A percentile compares a stretch with the other conserved stretches of the same genome.
Conservation (phyloP, 2,329 filamentous ascomycete species). For the Aspergillus ibericus region DNA sequence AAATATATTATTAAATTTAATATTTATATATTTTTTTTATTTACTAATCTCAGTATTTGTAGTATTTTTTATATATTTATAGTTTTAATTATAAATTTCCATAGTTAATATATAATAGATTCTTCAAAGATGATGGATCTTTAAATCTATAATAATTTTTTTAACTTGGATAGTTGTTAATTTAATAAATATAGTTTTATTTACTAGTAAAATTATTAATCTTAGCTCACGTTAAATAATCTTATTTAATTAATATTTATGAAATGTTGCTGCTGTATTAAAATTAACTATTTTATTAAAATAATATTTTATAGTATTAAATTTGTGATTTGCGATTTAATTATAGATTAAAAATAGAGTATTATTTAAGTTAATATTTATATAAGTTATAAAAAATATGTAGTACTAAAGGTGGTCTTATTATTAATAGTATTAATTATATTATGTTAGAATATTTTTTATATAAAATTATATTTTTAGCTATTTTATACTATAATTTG, state of each 20-base stretch:
- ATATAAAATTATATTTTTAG: not conserved
- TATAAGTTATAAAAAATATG: not conserved
- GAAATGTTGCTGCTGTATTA: not conserved
- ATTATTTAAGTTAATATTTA: not conserved
- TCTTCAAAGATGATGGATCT: not conserved
- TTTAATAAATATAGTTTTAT: not conserved
- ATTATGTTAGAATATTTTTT: not conserved
- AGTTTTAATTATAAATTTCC: not conserved
- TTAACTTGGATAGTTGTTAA: not conserved
- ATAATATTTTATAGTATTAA: not conserved
- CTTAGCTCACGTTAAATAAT: not conserved
- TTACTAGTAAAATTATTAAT: not conserved
- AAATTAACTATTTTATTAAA: not conserved
- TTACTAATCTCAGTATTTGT: not conserved
- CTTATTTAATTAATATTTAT: not conserved
- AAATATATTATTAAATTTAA: not conserved
- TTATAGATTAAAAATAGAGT: not conserved
- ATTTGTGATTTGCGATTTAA: not conserved
- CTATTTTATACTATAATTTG: not conserved
- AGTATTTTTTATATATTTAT: not conserved
- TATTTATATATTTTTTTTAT: not conserved
- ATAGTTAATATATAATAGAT: not conserved
- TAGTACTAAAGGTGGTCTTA: not conserved
- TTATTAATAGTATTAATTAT: not conserved
- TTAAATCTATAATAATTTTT: not conserved